Evolutionary conservation across 768 basidiomycete species (phyloP).

Genomic region (Pleurotus giganteus): DNA sequence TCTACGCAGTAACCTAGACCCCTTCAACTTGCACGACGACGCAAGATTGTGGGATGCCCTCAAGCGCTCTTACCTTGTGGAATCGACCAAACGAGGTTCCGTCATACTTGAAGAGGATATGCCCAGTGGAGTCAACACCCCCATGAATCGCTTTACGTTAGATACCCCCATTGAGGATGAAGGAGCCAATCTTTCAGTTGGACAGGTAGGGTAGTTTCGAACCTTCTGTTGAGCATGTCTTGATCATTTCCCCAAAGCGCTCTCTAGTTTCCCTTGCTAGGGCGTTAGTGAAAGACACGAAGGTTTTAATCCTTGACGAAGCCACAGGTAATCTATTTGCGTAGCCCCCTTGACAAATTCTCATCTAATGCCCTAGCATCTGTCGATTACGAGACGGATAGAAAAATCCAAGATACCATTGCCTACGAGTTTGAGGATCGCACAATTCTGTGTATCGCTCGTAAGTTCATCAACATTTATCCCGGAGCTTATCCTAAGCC

Average conservation of each 20-base stretch:
- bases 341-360: too few relatives aligned
- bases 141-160: constrained; percentile 69
- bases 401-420: constrained; percentile 90
- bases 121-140: constrained; percentile 40
- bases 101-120: constrained; percentile 25
- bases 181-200: constrained; percentile 80
- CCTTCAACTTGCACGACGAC: constrained; percentile 81
- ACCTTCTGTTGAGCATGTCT: background rate
- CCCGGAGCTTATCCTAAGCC: background rate
- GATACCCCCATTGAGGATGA: constrained; percentile 87
- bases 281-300: constrained; percentile 83
- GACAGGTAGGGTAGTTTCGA: constrained; percentile 41
- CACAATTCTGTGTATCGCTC: constrained; percentile 86
- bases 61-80: constrained; percentile 80
- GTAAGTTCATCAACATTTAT: constrained; percentile 41
- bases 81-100: constrained; percentile 34
- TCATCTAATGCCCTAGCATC: constrained; percentile 66
- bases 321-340: constrained; percentile 56
- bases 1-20: constrained; percentile 85
- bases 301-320: constrained; percentile 87
- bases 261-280: constrained; percentile 86
- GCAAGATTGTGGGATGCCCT: constrained; percentile 85
- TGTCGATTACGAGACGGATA: constrained; percentile 87
- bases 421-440: constrained; percentile 78
- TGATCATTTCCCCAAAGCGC: constrained; percentile 39